Percentiles rank a stretch among this genome's conserved stretches.
Conservation (phyloP, 805 yeast species). For the Candida vartiovaarae region DNA sequence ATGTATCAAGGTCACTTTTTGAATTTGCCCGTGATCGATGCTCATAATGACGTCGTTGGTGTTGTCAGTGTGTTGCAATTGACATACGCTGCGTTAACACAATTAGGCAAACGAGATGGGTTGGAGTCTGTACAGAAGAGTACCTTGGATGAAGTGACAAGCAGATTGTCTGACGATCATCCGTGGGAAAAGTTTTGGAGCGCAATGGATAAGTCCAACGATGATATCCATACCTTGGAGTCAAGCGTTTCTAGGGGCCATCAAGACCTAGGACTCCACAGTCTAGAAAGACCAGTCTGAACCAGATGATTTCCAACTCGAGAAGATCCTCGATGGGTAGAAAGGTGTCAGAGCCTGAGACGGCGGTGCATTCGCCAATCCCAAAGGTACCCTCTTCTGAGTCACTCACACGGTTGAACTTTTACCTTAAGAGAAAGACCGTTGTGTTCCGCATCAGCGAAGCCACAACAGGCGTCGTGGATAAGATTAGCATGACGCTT, state of each 20-base stretch:
- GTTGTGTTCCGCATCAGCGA: slow-evolving; percentile 17
- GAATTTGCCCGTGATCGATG: slow-evolving; percentile 35
- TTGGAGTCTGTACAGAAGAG: slow-evolving; percentile 14
- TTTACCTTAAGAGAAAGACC: slow-evolving; percentile 14
- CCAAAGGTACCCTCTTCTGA: slow-evolving; percentile 18
- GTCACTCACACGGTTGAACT: slow-evolving; percentile 16
- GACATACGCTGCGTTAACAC: slow-evolving; percentile 34
- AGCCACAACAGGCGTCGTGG: slow-evolving; percentile 7
- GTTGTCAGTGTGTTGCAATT: slow-evolving; percentile 37
- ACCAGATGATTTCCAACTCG: slow-evolving; percentile 13
- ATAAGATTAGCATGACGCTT: slow-evolving; percentile 21
- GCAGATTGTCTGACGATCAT: slow-evolving; percentile 18
- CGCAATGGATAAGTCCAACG: slow-evolving; percentile 24
- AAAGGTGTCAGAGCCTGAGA: slow-evolving; percentile 8
- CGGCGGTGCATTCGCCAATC: slow-evolving; percentile 3
- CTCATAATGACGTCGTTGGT: slow-evolving; percentile 27
- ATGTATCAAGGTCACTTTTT: slow-evolving; percentile 42
- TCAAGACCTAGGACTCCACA: slow-evolving; percentile 22
- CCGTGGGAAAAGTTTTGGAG: slow-evolving; percentile 30
- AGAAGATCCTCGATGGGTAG: slow-evolving; percentile 17
- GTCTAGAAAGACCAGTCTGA: slow-evolving; percentile 17
- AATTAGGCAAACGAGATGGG: slow-evolving; percentile 25
- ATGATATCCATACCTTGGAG: slow-evolving; percentile 22
- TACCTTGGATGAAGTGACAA: slow-evolving; percentile 19
- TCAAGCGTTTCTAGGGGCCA: slow-evolving; percentile 19